Evolutionary conservation across 257 asterid species (phyloP).

Genomic region (Mentha longifolia): DNA sequence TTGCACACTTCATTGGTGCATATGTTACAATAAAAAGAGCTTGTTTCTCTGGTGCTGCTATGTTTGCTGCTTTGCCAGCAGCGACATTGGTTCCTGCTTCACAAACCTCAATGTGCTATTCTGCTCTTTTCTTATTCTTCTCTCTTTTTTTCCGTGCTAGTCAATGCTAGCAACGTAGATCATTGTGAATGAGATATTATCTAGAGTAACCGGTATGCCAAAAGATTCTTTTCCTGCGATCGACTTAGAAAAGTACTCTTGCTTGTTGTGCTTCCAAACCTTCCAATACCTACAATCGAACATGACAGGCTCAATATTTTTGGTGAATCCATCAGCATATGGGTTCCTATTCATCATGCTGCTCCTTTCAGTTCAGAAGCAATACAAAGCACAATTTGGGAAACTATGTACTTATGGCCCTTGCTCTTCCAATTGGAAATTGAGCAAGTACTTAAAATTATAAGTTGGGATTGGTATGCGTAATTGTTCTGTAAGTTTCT

Average conservation of each 20-base stretch:
- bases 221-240: background rate
- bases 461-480: background rate
- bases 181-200: background rate
- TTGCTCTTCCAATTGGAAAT: background rate
- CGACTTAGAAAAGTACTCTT: conserved; percentile 2
- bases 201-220: background rate
- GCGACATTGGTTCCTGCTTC: conserved; percentile 2
- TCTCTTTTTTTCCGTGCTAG: background rate
- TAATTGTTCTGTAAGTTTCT: background rate
- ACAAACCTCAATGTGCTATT: conserved; percentile 13
- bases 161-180: background rate
- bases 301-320: background rate
- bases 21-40: background rate
- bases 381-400: conserved; percentile 5
- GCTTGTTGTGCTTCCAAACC: background rate
- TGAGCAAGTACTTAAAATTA: background rate
- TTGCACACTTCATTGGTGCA: background rate
- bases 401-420: conserved; percentile 4
- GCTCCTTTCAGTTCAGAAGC: conserved; percentile 1
- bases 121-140: background rate
- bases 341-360: background rate
- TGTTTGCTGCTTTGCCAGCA: background rate
- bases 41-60: background rate
- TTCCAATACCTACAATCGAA: background rate
- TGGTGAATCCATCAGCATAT: background rate